phyloP scores from a whole-genome alignment of 331 rosid species.

The Malus hybrid region DNA sequence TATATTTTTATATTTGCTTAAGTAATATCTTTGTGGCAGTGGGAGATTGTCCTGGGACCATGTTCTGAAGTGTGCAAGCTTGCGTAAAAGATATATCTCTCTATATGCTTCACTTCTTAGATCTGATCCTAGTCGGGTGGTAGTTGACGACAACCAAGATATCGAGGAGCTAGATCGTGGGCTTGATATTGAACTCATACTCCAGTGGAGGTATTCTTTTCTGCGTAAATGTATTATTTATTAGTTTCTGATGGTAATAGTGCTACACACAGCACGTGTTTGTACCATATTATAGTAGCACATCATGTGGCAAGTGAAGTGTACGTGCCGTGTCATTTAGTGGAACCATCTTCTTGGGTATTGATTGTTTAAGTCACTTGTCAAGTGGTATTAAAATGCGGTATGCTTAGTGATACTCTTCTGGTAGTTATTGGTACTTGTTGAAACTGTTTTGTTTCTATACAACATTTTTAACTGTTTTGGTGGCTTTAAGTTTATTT shows the following conservation, averaged over 20 bases:
- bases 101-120: slow-evolving; percentile 81
- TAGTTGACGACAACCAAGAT: slow-evolving; percentile 60
- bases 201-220: slow-evolving; percentile 86
- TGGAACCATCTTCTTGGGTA: not conserved
- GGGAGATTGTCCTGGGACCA: slow-evolving; percentile 97
- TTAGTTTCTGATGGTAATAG: slow-evolving; percentile 4
- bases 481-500: not conserved
- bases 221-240: not conserved
- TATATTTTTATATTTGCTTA: slow-evolving; percentile 4
- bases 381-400: no score
- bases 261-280: no score
- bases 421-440: no score
- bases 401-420: no score
- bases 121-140: slow-evolving; percentile 67
- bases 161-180: slow-evolving; percentile 79
- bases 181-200: slow-evolving; percentile 82
- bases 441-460: no score
- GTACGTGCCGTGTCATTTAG: no score
- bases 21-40: slow-evolving; percentile 43
- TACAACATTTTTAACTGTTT: no score
- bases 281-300: no score
- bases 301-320: no score
- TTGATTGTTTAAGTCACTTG: not conserved
- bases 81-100: slow-evolving; percentile 76
- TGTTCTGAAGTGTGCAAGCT: slow-evolving; percentile 70